These are phyloP conservation scores for Solanum peruvianum DNA, from an alignment of 257 asterid genomes.

Conservation along the genomic window DNA sequence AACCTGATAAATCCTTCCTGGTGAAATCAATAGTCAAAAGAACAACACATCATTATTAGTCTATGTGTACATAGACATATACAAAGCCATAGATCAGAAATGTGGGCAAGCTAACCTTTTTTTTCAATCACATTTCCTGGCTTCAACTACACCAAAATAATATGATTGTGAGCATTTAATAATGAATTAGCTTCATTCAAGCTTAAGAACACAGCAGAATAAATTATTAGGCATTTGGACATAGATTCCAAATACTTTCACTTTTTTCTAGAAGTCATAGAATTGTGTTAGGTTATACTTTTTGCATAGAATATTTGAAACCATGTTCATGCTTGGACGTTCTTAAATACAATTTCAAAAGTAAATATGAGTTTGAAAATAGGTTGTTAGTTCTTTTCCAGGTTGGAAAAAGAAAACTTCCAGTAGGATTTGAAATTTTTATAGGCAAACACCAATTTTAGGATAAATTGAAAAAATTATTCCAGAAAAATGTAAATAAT, in stretches of 20 bases:
- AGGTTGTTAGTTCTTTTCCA: not conserved
- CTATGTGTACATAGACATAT: not conserved
- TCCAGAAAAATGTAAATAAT: not conserved
- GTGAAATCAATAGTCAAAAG: slow-evolving; percentile 10
- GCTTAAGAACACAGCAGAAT: not conserved
- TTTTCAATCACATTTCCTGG: slow-evolving; percentile 79
- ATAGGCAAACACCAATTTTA: not conserved
- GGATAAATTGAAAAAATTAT: not conserved
- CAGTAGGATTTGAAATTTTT: not conserved
- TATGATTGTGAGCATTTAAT: not conserved
- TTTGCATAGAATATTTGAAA: not conserved
- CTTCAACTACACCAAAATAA: slow-evolving; percentile 52
- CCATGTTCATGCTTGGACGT: not conserved
- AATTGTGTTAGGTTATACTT: not conserved
- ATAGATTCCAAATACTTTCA: not conserved
- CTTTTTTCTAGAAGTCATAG: not conserved
- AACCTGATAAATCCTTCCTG: slow-evolving; percentile 93
- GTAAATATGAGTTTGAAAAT: not conserved
- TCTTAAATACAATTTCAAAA: not conserved
- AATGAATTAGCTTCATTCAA: slow-evolving; percentile 1
- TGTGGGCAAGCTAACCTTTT: slow-evolving; percentile 50
- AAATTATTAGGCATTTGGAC: not conserved
- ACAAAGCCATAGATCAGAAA: not conserved
- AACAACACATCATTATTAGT: slow-evolving; percentile 15
- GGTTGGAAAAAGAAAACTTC: not conserved